These are phyloP conservation scores for Yamadazyma buinensis DNA, from an alignment of 1,139 yeast species.

Conservation along the genomic window DNA sequence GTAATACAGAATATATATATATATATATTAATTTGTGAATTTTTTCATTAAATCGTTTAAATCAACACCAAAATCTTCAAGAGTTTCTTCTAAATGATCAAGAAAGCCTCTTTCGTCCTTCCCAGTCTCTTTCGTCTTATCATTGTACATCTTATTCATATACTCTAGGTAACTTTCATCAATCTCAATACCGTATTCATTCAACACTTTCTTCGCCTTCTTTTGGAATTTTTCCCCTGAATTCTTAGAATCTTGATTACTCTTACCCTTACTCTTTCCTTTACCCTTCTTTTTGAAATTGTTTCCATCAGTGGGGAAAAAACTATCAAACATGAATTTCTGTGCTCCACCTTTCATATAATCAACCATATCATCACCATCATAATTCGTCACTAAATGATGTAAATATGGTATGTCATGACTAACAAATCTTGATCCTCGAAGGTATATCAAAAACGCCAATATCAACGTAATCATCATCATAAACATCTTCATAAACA, in stretches of 20 bases:
- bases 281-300: not conserved
- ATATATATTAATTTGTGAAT: not conserved
- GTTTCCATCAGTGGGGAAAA: not conserved
- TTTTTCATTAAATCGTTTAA: constrained; percentile 3
- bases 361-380: constrained; percentile 4
- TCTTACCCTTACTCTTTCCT: constrained; percentile 3
- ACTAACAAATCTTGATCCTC: constrained; percentile 19
- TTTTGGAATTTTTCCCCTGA: constrained; percentile 11
- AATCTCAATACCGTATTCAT: constrained; percentile 16
- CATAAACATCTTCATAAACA: constrained; percentile 18
- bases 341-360: constrained; percentile 3
- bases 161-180: constrained; percentile 15
- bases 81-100: constrained; percentile 21
- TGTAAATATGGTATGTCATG: constrained; percentile 16
- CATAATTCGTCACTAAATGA: constrained; percentile 1
- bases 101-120: constrained; percentile 4
- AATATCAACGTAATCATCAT: constrained; percentile 11
- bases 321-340: constrained; percentile 2
- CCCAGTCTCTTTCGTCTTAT: not conserved
- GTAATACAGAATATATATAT: too few relatives aligned
- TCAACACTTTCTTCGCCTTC: constrained; percentile 11
- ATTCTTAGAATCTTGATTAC: constrained; percentile 1
- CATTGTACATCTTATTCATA: constrained; percentile 11
- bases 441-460: constrained; percentile 14
- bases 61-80: constrained; percentile 4